Evolutionary conservation across 2,329 filamentous ascomycete species (phyloP).

Genomic region (Colletotrichum eremochloae): DNA sequence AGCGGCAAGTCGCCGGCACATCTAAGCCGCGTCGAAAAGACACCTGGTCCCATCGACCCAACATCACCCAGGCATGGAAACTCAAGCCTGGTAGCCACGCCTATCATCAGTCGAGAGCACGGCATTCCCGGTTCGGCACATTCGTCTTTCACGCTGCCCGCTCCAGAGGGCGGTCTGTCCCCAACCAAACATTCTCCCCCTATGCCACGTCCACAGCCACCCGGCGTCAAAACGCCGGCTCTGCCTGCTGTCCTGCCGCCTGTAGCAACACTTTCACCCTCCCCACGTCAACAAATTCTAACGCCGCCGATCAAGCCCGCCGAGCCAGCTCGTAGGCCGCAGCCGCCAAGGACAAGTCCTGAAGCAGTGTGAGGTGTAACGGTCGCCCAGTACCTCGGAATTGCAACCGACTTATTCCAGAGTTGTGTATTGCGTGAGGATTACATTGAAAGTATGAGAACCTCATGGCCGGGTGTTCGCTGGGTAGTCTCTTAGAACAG

Average conservation of each 20-base stretch:
- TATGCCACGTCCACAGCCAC: slow-evolving; percentile 45
- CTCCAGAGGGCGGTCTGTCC: slow-evolving; percentile 62
- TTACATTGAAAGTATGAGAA: too few relatives aligned
- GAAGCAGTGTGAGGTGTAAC: background rate
- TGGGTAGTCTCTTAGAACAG: background rate
- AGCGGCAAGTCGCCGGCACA: slow-evolving; percentile 3
- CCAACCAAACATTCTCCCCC: slow-evolving; percentile 66
- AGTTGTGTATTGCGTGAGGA: background rate
- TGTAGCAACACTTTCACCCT: slow-evolving; percentile 68
- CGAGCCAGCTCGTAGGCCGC: slow-evolving; percentile 46
- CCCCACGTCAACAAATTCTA: slow-evolving; percentile 67
- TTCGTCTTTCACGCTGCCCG: slow-evolving; percentile 47
- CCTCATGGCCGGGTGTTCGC: background rate
- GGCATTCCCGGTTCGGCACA: slow-evolving; percentile 39
- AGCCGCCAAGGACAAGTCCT: slow-evolving; percentile 19
- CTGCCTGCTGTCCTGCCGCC: slow-evolving; percentile 68
- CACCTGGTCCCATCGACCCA: slow-evolving; percentile 25
- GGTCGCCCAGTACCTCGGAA: background rate
- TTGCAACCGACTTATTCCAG: background rate
- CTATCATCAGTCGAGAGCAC: slow-evolving; percentile 39
- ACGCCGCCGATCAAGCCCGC: slow-evolving; percentile 71
- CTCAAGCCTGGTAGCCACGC: slow-evolving; percentile 39
- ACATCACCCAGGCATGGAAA: slow-evolving; percentile 35
- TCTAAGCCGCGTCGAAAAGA: slow-evolving; percentile 10
- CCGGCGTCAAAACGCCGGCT: slow-evolving; percentile 39